A percentile compares a stretch with the other conserved stretches of the same genome.
These are phyloP conservation scores for Diophrys appendiculata DNA, from an alignment of 73 alveolate genomes.

Conservation along the genomic window DNA sequence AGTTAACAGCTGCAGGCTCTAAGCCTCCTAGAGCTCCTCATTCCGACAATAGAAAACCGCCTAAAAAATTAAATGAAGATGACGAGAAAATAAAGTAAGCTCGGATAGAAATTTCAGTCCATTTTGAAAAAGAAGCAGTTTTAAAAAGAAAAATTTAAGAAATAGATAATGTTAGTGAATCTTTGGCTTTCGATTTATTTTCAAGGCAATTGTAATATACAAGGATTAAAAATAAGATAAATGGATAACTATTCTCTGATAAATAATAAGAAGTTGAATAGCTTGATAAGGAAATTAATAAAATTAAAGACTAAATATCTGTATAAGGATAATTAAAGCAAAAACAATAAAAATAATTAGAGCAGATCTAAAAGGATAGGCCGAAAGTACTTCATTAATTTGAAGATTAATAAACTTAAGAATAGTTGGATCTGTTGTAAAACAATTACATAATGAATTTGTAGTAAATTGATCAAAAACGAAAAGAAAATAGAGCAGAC, in stretches of 20 bases:
- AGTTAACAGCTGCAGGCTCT: slow-evolving; percentile 27
- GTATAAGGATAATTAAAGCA: no score
- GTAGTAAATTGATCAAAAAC: slow-evolving; percentile 45
- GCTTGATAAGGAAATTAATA: background rate
- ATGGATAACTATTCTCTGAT: background rate
- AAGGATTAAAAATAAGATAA: no score
- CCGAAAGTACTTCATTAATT: no score
- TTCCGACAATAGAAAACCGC: background rate
- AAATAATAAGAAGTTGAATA: background rate
- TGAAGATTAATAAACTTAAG: no score
- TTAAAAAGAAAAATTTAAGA: slow-evolving; percentile 42
- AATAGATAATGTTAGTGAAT: slow-evolving; percentile 43
- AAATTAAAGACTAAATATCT: no score
- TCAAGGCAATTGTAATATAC: slow-evolving; percentile 21
- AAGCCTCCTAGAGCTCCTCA: background rate
- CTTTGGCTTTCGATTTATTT: slow-evolving; percentile 32
- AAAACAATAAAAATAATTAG: no score
- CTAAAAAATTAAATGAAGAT: slow-evolving; percentile 1
- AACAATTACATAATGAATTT: slow-evolving; percentile 58
- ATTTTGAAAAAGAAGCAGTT: slow-evolving; percentile 48
- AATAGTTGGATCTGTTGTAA: slow-evolving; percentile 41
- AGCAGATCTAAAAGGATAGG: no score
- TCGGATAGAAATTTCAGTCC: slow-evolving; percentile 38
- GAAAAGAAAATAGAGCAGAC: slow-evolving; percentile 68
- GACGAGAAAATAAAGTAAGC: slow-evolving; percentile 15